Evolutionary conservation across 169 alveolate genomes (phyloP), one percentile per base, ranked within the genome.

Genomic region (Plasmodium ovale): DNA sequence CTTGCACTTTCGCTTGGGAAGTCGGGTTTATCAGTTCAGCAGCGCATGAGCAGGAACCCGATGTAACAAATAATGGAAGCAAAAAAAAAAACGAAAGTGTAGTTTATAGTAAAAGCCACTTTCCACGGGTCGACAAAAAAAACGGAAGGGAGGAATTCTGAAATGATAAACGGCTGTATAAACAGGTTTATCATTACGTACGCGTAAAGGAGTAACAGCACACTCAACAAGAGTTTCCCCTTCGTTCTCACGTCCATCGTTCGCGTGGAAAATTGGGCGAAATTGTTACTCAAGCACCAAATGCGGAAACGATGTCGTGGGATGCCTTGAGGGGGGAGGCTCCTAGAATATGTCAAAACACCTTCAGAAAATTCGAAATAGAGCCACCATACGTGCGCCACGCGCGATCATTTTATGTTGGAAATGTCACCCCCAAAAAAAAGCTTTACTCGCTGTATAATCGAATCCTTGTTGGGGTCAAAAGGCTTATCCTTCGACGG

Each of bases 401-500:
- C n/a, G n/a, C n/a, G n/a, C n/a, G n/a, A n/a, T 67, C 79, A 79
- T 68, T 79, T 59, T 68, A 79, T 3, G 19, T 79, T 27, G 12
- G 92, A 79, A 56, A 82, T 77, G 37, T 89, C 92, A 19, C 92
- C 95, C 56, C 95, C 95, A 68, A 93, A 93, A 58, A 93, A 77
- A 39, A 87, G 87, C 65, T 93, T 91, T 12, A 93, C 93, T 84
- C 92, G 77, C 58, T 93, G 93, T 58, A 90, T 93, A 25, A 93
- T 91, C 5, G 94, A 90, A 87, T 93, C 95, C 87, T 93, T 93
- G 54, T 89, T 91, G 6, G 95, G 94, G 58, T 93, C 95, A 64
- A 91, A 93, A 0, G 95, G 94, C 35, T 93, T 92, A 65, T 90
- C 94, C 87, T 93, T 93, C 92, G 94, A 91, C 59, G 95, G 95